Percentiles rank a stretch among this genome's conserved stretches.
These are phyloP conservation scores for Cordia subcordata DNA, from an alignment of 257 asterid genomes.

Conservation along the genomic window DNA sequence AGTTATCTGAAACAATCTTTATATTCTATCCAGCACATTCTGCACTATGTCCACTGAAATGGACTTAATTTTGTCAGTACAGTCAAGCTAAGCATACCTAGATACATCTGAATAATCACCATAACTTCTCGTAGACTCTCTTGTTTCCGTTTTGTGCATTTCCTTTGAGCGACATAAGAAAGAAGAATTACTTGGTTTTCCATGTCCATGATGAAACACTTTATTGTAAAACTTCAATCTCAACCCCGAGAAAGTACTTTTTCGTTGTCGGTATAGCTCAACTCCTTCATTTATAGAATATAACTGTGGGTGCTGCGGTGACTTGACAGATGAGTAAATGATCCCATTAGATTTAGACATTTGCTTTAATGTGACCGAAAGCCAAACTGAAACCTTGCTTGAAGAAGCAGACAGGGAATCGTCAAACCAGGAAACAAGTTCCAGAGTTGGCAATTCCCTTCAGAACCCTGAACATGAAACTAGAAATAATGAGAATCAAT, in stretches of 20 bases:
- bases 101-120: conserved; percentile 40
- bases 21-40: too few relatives aligned
- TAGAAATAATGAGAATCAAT: too few relatives aligned
- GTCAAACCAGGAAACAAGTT: conserved; percentile 21
- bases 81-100: conserved; percentile 38
- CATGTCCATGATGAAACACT: conserved; percentile 44
- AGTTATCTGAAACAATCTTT: too few relatives aligned
- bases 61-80: conserved; percentile 1
- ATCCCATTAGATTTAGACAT: conserved; percentile 72
- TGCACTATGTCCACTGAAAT: not conserved
- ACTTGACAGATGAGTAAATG: conserved; percentile 59
- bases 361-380: conserved; percentile 19
- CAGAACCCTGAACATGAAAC: not conserved
- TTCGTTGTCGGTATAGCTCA: conserved; percentile 36
- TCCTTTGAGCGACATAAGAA: conserved; percentile 55
- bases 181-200: conserved; percentile 38
- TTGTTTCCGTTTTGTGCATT: conserved; percentile 48
- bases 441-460: conserved; percentile 15
- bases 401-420: conserved; percentile 9
- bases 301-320: conserved; percentile 66
- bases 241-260: conserved; percentile 35
- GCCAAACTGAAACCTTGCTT: conserved; percentile 11
- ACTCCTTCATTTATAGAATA: conserved; percentile 32
- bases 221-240: conserved; percentile 38
- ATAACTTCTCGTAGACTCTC: conserved; percentile 34